A percentile compares a stretch with the other conserved stretches of the same genome.
Evolutionary conservation across 73 alveolate species (phyloP).

Genomic region (Diophrys appendiculata): DNA sequence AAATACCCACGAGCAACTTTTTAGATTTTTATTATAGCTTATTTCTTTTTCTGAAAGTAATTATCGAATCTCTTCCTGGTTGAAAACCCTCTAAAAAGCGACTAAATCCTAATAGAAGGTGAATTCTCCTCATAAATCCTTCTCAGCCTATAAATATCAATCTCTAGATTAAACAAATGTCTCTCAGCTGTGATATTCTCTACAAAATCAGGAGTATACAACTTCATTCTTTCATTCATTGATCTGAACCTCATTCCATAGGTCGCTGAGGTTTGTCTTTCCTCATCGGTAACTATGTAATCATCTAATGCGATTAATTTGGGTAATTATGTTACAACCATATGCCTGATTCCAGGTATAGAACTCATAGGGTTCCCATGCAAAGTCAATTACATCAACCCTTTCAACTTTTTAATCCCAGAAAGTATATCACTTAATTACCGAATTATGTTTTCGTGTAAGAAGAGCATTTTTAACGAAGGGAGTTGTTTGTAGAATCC

Average conservation of each 20-base stretch:
- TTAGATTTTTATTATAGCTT: slow-evolving; percentile 43
- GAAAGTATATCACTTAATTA: slow-evolving; percentile 44
- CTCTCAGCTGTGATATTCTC: slow-evolving; percentile 56
- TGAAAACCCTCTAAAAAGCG: slow-evolving; percentile 47
- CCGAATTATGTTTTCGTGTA: slow-evolving; percentile 34
- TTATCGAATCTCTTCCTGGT: slow-evolving; percentile 26
- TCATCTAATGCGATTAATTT: slow-evolving; percentile 52
- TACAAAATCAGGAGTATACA: slow-evolving; percentile 55
- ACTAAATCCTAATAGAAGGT: slow-evolving; percentile 51
- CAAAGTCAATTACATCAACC: slow-evolving; percentile 37
- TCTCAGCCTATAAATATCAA: slow-evolving; percentile 50
- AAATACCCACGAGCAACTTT: slow-evolving; percentile 63
- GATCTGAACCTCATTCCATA: slow-evolving; percentile 53
- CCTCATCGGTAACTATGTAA: slow-evolving; percentile 61
- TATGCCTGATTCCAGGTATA: slow-evolving; percentile 59
- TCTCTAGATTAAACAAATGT: slow-evolving; percentile 59
- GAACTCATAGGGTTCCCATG: slow-evolving; percentile 38
- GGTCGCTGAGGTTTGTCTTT: slow-evolving; percentile 51
- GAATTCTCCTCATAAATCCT: slow-evolving; percentile 54
- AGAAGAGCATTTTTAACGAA: slow-evolving; percentile 26
- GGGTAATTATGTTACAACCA: slow-evolving; percentile 21
- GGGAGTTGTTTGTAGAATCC: not conserved
- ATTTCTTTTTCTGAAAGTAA: slow-evolving; percentile 41
- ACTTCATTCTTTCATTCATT: slow-evolving; percentile 39
- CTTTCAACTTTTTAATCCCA: slow-evolving; percentile 14